Conservation (phyloP, 805 yeast species). For the Myxozyma neglecta region DNA sequence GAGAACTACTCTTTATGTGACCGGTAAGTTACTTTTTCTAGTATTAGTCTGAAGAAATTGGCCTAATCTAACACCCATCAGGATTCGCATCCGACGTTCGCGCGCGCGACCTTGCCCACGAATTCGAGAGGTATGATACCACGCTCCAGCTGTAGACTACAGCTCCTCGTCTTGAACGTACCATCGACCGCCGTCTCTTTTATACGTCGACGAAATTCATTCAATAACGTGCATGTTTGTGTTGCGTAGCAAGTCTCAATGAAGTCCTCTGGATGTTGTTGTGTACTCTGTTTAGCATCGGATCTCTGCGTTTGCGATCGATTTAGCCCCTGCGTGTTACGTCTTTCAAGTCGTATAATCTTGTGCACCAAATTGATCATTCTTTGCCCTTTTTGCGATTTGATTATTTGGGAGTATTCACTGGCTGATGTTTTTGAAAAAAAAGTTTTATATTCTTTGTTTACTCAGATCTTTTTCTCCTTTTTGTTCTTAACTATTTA, state of each 20-base stretch:
- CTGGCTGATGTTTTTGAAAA: background rate
- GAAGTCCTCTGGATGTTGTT: too few relatives aligned
- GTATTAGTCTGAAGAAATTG: background rate
- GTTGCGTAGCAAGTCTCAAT: too few relatives aligned
- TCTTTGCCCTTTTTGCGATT: background rate
- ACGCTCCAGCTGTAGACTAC: background rate
- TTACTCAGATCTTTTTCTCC: too few relatives aligned
- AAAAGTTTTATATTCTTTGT: too few relatives aligned
- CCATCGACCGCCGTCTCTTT: constrained; percentile 9
- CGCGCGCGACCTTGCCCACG: constrained; percentile 40
- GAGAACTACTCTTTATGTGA: constrained; percentile 35
- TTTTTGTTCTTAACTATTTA: too few relatives aligned
- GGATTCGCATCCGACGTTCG: constrained; percentile 36
- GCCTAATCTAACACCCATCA: background rate
- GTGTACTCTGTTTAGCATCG: too few relatives aligned
- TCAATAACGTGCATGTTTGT: too few relatives aligned
- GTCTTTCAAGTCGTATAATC: background rate
- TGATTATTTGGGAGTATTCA: background rate
- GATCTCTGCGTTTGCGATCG: too few relatives aligned
- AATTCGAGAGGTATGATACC: constrained; percentile 37
- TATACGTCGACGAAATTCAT: background rate
- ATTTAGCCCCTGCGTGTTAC: background rate
- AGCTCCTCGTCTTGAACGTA: background rate
- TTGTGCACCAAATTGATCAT: background rate
- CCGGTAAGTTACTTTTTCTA: constrained; percentile 21